Percentiles rank a stretch among this genome's conserved stretches.
These are phyloP conservation scores for Cercospora sp. DNA, from an alignment of 2,329 filamentous ascomycete species.

Conservation along the genomic window DNA sequence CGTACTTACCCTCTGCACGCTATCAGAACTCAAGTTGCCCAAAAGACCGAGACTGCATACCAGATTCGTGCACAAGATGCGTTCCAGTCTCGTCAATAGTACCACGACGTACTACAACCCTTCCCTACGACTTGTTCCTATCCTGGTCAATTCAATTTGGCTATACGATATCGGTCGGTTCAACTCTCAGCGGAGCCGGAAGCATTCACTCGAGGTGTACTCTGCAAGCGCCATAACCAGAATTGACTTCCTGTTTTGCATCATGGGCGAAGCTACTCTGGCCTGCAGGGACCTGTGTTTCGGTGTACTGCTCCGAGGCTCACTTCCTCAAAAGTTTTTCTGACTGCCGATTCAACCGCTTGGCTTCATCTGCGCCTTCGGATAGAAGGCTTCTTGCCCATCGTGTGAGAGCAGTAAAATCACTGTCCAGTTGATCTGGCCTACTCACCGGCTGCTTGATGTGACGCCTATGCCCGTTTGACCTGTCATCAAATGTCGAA, in stretches of 20 bases:
- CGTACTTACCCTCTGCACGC: not conserved
- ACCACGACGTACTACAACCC: not conserved
- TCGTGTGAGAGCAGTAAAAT: not conserved
- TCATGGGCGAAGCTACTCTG: not conserved
- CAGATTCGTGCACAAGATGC: not conserved
- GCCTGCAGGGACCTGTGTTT: not conserved
- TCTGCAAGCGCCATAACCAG: not conserved
- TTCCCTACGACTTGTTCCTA: not conserved
- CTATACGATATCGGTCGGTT: not conserved
- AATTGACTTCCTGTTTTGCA: not conserved
- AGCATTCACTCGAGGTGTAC: not conserved
- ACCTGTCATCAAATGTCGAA: not conserved
- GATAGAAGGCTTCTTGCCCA: not conserved
- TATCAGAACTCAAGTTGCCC: not conserved
- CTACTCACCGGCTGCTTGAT: not conserved
- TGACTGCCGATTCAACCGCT: not conserved
- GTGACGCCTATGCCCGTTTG: not conserved
- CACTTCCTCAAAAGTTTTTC: not conserved
- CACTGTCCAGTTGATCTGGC: not conserved
- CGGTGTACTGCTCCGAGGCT: not conserved
- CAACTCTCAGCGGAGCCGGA: not conserved
- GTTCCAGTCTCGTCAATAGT: not conserved
- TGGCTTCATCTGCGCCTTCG: not conserved
- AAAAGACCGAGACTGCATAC: not conserved
- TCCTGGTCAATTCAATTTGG: not conserved